Conservation (phyloP, 2,329 filamentous ascomycete genomes). For the Colletotrichum falcatum region DNA sequence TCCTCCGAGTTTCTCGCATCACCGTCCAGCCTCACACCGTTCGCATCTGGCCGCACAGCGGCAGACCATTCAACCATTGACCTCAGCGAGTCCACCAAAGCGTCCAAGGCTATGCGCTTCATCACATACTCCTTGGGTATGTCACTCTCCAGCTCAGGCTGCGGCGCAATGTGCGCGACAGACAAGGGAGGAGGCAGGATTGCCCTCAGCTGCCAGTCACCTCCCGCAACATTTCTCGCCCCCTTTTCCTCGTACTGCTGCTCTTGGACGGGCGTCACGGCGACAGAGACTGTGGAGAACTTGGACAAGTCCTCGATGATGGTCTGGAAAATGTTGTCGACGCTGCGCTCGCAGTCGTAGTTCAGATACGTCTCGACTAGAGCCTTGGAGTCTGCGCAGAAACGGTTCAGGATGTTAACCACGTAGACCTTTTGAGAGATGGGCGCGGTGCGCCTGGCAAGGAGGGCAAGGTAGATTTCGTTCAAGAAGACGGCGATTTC, state of each 20-base stretch:
- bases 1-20: conserved; percentile 56
- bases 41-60: conserved; percentile 71
- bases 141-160: conserved; percentile 72
- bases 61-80: conserved; percentile 94
- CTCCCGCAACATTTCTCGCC: conserved; percentile 67
- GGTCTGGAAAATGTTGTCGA: conserved; percentile 97
- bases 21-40: conserved; percentile 48
- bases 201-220: conserved; percentile 89
- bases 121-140: conserved; percentile 91
- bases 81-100: conserved; percentile 86
- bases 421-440: conserved; percentile 93
- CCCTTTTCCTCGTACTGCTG: conserved; percentile 87
- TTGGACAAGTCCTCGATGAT: conserved; percentile 94
- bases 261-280: conserved; percentile 81
- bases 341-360: conserved; percentile 94
- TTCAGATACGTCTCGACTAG: conserved; percentile 97
- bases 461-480: conserved; percentile 92
- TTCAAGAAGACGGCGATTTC: conserved; percentile 98
- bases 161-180: conserved; percentile 76
- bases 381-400: conserved; percentile 87
- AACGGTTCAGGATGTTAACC: conserved; percentile 83
- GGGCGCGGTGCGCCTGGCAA: conserved; percentile 89
- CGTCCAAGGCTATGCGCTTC: conserved; percentile 90
- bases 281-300: conserved; percentile 83
- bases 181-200: conserved; percentile 89